Conservation (phyloP, 106 monocot genomes). For the Allium cepa region DNA sequence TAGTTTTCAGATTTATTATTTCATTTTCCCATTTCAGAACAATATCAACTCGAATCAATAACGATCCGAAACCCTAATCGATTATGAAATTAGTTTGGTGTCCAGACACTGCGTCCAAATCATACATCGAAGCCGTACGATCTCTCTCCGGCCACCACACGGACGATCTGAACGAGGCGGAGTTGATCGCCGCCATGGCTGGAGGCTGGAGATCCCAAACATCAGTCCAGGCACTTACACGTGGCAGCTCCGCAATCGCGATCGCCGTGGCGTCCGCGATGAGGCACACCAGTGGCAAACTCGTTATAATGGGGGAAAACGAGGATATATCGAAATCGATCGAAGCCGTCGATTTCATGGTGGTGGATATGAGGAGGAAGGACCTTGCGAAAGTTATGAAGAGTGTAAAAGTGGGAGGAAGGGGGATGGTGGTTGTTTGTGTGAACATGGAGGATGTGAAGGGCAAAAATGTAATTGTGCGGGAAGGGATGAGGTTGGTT, state of each 20-base stretch:
- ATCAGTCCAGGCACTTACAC: slow-evolving; percentile 41
- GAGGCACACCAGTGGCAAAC: slow-evolving; percentile 39
- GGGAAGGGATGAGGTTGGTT: slow-evolving; percentile 61
- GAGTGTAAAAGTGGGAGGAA: slow-evolving; percentile 39
- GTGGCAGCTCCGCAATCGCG: slow-evolving; percentile 13
- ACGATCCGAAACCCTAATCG: neutral
- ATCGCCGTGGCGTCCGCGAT: slow-evolving; percentile 38
- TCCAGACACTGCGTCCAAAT: slow-evolving; percentile 70
- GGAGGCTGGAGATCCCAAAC: slow-evolving; percentile 76
- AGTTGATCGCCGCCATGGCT: slow-evolving; percentile 80
- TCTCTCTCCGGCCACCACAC: slow-evolving; percentile 6
- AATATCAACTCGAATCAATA: neutral
- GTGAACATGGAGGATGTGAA: slow-evolving; percentile 9
- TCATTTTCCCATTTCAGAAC: neutral
- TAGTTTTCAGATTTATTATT: too few species aligned
- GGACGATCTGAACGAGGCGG: slow-evolving; percentile 42
- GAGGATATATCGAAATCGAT: slow-evolving; percentile 29
- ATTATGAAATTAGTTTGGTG: slow-evolving; percentile 89
- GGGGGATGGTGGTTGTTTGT: slow-evolving; percentile 77
- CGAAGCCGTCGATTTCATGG: slow-evolving; percentile 58
- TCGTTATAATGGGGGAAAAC: slow-evolving; percentile 29
- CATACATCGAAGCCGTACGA: slow-evolving; percentile 68
- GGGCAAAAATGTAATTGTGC: neutral
- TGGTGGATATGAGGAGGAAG: slow-evolving; percentile 55
- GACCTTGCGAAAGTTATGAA: slow-evolving; percentile 40